Evolutionary conservation across 2,329 filamentous ascomycete species (phyloP).

Genomic region (Verticillium isaacii): DNA sequence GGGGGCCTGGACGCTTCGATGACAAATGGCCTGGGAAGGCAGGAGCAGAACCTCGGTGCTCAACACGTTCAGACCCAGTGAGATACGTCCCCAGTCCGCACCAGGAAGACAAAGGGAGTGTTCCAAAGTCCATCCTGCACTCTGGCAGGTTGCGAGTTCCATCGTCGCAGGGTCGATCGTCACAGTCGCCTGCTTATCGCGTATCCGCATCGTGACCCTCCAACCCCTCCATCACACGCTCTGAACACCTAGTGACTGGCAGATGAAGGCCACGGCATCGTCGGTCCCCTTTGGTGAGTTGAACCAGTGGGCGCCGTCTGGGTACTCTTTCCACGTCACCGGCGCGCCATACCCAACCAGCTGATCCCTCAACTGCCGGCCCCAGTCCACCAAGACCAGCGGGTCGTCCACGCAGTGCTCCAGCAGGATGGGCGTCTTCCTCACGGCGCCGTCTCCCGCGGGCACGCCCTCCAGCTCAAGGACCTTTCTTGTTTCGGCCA

Average conservation of each 20-base stretch:
- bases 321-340: conserved; percentile 36
- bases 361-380: conserved; percentile 26
- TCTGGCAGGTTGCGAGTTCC: neutral
- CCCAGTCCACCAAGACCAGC: conserved; percentile 30
- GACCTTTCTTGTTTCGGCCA: conserved; percentile 24
- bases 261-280: conserved; percentile 23
- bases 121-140: neutral
- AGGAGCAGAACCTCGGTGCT: no score
- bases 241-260: neutral
- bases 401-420: conserved; percentile 40
- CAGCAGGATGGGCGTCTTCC: conserved; percentile 37
- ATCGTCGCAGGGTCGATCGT: neutral
- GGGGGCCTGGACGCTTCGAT: no score
- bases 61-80: no score
- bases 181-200: neutral
- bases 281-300: conserved; percentile 37
- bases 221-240: neutral
- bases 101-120: neutral
- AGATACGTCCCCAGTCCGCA: no score
- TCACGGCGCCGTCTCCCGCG: conserved; percentile 24
- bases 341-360: conserved; percentile 30
- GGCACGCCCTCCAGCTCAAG: conserved; percentile 21
- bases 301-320: conserved; percentile 37
- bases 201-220: neutral
- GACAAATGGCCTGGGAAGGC: no score